Conservation (phyloP, 306 rosid species). For the Senna siamea region DNA sequence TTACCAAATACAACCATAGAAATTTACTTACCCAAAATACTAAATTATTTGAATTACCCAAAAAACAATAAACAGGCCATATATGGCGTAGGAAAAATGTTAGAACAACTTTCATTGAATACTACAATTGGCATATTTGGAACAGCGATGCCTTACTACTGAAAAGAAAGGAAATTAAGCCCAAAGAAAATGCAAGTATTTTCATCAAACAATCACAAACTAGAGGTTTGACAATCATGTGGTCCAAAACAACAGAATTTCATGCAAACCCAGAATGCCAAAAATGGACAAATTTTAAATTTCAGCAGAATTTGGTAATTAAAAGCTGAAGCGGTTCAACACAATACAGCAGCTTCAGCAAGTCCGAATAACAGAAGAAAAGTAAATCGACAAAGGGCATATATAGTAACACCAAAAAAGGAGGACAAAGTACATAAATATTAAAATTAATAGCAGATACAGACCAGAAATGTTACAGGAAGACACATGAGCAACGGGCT, state of each 20-base stretch:
- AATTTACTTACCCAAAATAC: neutral
- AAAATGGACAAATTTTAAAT: neutral
- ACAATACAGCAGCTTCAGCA: neutral
- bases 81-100: too few species aligned
- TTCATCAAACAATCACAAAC: constrained; percentile 7
- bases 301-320: neutral
- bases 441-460: constrained; percentile 1
- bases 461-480: constrained; percentile 59
- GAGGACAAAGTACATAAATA: neutral
- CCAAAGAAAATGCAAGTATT: constrained; percentile 22
- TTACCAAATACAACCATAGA: neutral
- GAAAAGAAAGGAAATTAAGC: neutral
- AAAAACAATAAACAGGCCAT: too few species aligned
- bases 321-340: constrained; percentile 1
- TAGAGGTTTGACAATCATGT: neutral
- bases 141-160: too few species aligned
- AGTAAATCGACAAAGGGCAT: neutral
- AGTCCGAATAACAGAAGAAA: neutral
- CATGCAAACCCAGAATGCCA: constrained; percentile 27
- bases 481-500: constrained; percentile 73
- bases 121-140: too few species aligned
- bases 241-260: neutral
- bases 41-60: neutral
- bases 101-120: too few species aligned
- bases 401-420: constrained; percentile 10